Evolutionary conservation across 768 basidiomycete species (phyloP).

Genomic region (Cystobasidium tubakii): DNA sequence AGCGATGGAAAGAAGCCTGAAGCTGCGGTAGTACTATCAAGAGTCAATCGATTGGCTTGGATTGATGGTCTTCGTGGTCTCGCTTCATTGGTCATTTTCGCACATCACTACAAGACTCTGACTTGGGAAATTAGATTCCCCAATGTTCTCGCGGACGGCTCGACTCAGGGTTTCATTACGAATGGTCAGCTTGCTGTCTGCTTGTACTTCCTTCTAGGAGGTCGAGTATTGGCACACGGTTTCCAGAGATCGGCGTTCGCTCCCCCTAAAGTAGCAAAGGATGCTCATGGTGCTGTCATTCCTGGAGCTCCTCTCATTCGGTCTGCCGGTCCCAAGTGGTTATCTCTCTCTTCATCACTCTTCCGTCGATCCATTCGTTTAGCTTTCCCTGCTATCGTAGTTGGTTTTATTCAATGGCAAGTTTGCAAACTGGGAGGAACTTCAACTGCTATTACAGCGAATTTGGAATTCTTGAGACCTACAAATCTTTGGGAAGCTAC

Average conservation of each 20-base stretch:
- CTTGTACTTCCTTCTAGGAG: conserved; percentile 48
- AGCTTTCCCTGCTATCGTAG: conserved; percentile 47
- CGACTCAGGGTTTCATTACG: conserved; percentile 43
- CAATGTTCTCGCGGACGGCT: conserved; percentile 43
- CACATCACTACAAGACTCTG: conserved; percentile 47
- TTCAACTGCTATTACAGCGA: conserved; percentile 35
- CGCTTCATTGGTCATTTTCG: conserved; percentile 48
- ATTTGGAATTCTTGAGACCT: conserved; percentile 42
- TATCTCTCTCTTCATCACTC: conserved; percentile 47
- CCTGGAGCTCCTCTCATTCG: conserved; percentile 45
- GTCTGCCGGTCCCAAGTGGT: conserved; percentile 47
- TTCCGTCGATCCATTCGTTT: conserved; percentile 49
- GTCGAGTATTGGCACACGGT: conserved; percentile 46
- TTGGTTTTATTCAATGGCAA: conserved; percentile 48
- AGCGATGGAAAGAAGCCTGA: conserved; percentile 33
- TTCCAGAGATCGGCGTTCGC: conserved; percentile 48
- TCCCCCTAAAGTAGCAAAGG: conserved; percentile 45
- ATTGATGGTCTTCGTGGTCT: conserved; percentile 48
- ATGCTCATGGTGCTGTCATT: conserved; percentile 46
- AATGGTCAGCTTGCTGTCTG: conserved; percentile 48
- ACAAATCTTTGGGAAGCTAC: conserved; percentile 47
- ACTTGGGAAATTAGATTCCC: conserved; percentile 46
- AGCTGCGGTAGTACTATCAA: conserved; percentile 43
- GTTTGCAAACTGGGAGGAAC: conserved; percentile 38
- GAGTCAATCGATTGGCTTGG: conserved; percentile 47